Evolutionary conservation across 805 yeast genomes (phyloP).

Genomic region (Suhomyces prunicola): DNA sequence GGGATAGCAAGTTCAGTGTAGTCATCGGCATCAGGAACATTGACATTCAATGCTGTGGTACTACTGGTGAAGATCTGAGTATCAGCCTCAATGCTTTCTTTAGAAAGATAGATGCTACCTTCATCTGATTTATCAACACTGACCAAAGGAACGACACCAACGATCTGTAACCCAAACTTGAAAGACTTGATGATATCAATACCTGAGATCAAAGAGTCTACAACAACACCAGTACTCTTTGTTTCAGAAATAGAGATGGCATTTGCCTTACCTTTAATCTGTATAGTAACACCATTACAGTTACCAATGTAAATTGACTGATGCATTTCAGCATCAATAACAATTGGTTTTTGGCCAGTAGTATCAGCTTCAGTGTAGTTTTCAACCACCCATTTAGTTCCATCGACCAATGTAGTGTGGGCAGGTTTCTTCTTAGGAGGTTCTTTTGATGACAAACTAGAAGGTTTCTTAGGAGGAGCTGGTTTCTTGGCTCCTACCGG

Average conservation of each 20-base stretch:
- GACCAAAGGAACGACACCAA: constrained; percentile 79
- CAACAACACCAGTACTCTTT: constrained; percentile 67
- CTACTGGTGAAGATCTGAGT: constrained; percentile 73
- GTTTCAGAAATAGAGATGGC: constrained; percentile 80
- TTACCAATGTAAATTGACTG: constrained; percentile 89
- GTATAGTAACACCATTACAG: constrained; percentile 69
- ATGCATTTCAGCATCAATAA: constrained; percentile 74
- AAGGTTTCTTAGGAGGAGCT: constrained; percentile 80
- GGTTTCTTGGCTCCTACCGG: constrained; percentile 50
- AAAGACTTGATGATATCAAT: constrained; percentile 80
- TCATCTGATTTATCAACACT: constrained; percentile 86
- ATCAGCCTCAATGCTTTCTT: constrained; percentile 65
- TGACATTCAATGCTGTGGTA: constrained; percentile 81
- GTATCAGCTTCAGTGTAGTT: constrained; percentile 57
- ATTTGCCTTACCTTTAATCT: constrained; percentile 86
- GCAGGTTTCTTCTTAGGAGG: constrained; percentile 37
- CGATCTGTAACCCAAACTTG: constrained; percentile 80
- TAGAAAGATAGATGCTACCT: constrained; percentile 75
- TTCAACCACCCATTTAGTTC: constrained; percentile 81
- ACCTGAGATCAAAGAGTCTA: constrained; percentile 84
- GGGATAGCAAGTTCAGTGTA: constrained; percentile 86
- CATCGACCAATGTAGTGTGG: constrained; percentile 71
- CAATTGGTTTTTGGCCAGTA: constrained; percentile 52
- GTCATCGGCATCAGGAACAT: constrained; percentile 68
- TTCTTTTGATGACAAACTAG: constrained; percentile 52